A percentile compares a stretch with the other conserved stretches of the same genome.
Evolutionary conservation across 192 early-diverging fungal genomes (phyloP).

Genomic region (Linnemannia elongata): DNA sequence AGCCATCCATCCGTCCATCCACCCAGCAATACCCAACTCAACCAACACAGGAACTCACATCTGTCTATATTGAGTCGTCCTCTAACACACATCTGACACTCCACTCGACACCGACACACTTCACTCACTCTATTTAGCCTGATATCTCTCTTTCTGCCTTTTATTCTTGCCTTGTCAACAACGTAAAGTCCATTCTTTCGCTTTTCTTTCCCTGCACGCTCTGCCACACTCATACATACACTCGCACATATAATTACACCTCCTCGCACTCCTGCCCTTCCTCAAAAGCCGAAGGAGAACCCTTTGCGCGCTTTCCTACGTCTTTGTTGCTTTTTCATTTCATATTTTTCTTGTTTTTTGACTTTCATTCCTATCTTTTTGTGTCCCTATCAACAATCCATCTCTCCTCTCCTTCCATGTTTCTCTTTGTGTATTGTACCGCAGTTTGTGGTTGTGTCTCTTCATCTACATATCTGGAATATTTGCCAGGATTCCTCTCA

Average conservation of each 20-base stretch:
- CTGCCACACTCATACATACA: background rate
- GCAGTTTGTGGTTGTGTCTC: background rate
- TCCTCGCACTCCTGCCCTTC: background rate
- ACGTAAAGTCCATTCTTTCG: background rate
- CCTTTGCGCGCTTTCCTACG: background rate
- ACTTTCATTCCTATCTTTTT: background rate
- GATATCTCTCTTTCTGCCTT: no score
- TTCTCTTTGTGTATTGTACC: background rate
- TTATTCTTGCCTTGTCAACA: background rate
- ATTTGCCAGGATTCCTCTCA: background rate
- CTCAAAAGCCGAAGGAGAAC: background rate
- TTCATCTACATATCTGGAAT: slow-evolving; percentile 5
- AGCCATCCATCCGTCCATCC: background rate
- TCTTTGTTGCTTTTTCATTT: background rate
- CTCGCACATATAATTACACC: background rate
- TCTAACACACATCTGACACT: background rate
- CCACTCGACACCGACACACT: background rate
- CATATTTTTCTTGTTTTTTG: background rate
- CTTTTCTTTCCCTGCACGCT: background rate
- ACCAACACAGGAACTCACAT: background rate
- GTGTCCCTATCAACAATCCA: background rate
- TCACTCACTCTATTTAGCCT: background rate
- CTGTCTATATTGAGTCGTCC: background rate
- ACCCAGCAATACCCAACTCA: background rate
- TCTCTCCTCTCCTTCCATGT: background rate